Evolutionary conservation across 1,139 yeast species (phyloP), one percentile per base, ranked within the genome.

Genomic region (Pichia sp.): DNA sequence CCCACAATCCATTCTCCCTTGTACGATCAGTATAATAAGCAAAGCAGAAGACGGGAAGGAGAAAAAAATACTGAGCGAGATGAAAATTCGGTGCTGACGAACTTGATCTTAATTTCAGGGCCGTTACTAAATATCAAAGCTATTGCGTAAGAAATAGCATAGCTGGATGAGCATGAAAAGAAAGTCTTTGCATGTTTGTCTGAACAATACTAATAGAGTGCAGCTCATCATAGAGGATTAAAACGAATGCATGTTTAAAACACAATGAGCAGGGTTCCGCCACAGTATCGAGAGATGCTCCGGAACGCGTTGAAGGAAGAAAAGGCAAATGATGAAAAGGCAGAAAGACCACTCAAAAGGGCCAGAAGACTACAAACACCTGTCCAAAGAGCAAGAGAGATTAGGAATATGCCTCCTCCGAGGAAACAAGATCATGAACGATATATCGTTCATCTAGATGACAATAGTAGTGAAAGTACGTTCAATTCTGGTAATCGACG

Each of bases 231-330:
- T 3, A 19, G 23, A 19, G 23, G 23, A 19, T 19, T 2, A 19
- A 31, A 31, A 31, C 34, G 34, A 31, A 31, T 31, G 34, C 11
- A 31, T 11, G 11, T 8, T 11, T 11, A 31, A 31, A 31, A 31
- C 31, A 31, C 7, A 29, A 55, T 55, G 57, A 44, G 45, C 11
- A 47, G 45, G 8, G 54, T 55, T 15, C 50, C 58, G 5, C 11
- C 16, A 26, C 49, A 55, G 32, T 54, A 45, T 32, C 54, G 56
- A 29, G 59, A 56, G 3, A 45, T 57, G 59, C 52, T 57, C 3
- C 46, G 50, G n/a, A 42, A 31, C 16, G 60, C 59, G 16, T 49
- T 57, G 32, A 52, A 49, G 26, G 53, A 51, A 19, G 59, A 41
- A 46, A 41, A 36, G 50, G 36, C 48, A n/a, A 34, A 45, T 6